These are phyloP conservation scores for Neonectria faginata DNA, from an alignment of 2,329 filamentous ascomycete species.

Conservation along the genomic window DNA sequence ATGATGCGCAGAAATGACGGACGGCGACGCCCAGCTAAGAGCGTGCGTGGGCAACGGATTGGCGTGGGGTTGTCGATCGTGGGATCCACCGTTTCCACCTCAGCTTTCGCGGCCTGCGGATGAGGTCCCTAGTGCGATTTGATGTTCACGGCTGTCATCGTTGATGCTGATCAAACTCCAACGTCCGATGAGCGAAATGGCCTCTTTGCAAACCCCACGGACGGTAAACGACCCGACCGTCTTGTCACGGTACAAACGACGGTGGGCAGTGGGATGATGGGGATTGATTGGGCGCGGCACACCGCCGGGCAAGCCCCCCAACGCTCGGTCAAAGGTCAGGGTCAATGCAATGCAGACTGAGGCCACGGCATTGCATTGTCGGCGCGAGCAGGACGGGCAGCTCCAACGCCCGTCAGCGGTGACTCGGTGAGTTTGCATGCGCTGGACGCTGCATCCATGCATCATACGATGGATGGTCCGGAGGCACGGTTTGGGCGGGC, in stretches of 20 bases:
- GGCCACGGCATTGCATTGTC: conserved; percentile 9
- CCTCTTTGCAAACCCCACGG: not conserved
- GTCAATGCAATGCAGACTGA: conserved; percentile 14
- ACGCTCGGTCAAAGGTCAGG: conserved; percentile 33
- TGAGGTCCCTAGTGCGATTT: conserved; percentile 18
- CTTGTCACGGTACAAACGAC: conserved; percentile 21
- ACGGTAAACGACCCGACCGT: conserved; percentile 1
- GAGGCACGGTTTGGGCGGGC: conserved; percentile 16
- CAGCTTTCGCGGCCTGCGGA: conserved; percentile 10
- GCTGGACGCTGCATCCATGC: conserved; percentile 31
- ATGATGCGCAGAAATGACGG: conserved; percentile 11
- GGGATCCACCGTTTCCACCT: conserved; percentile 37
- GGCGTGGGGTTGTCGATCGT: conserved; percentile 27
- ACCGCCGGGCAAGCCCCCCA: conserved; percentile 28
- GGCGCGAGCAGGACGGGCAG: conserved; percentile 11
- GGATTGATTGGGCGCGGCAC: conserved; percentile 32
- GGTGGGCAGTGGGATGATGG: conserved; percentile 35
- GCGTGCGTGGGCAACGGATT: conserved; percentile 14
- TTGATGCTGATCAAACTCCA: not conserved
- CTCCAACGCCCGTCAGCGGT: conserved; percentile 24
- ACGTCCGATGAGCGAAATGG: conserved; percentile 15
- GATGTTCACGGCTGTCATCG: not conserved
- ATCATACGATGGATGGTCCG: conserved; percentile 40
- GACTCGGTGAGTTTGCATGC: conserved; percentile 27
- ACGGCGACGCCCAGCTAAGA: conserved; percentile 22